A percentile compares a stretch with the other conserved stretches of the same genome.
Evolutionary conservation across 345 rosid species (phyloP).

Genomic region (Linum trigynum): DNA sequence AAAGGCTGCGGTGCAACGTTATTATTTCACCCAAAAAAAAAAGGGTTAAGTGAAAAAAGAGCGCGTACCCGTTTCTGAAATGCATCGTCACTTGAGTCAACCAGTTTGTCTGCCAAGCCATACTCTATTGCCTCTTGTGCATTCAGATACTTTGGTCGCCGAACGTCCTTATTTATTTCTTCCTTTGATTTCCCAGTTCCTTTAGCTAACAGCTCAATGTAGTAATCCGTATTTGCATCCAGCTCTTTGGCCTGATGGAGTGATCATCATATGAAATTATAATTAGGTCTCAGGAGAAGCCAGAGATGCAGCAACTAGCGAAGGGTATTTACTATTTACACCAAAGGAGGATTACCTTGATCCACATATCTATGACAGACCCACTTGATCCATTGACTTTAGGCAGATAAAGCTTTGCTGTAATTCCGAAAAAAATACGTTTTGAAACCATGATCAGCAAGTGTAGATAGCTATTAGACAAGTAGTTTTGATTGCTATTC

Average conservation of each 20-base stretch:
- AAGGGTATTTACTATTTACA: not conserved
- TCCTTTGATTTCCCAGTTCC: constrained; percentile 74
- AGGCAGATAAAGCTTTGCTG: constrained; percentile 78
- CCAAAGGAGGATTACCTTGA: constrained; percentile 38
- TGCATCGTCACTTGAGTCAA: constrained; percentile 43
- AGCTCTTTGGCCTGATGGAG: constrained; percentile 65
- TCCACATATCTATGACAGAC: constrained; percentile 75
- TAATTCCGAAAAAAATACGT: constrained; percentile 12
- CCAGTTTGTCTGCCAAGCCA: constrained; percentile 78
- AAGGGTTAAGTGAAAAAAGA: constrained; percentile 2
- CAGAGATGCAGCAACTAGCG: not conserved
- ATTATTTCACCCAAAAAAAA: too few species aligned
- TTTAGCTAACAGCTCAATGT: constrained; percentile 59
- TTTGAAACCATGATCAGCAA: not conserved
- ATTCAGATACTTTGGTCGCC: constrained; percentile 55
- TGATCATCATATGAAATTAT: not conserved
- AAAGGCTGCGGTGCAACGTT: constrained; percentile 3
- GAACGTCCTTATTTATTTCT: constrained; percentile 61
- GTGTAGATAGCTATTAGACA: not conserved
- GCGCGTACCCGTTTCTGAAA: constrained; percentile 53
- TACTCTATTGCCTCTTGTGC: constrained; percentile 73
- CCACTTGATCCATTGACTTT: constrained; percentile 69
- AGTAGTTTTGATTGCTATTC: not conserved
- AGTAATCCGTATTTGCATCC: constrained; percentile 56
- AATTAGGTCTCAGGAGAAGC: constrained; percentile 11